Conservation (phyloP, 192 early-diverging fungal genomes). For the Glomus cerebriforme region DNA sequence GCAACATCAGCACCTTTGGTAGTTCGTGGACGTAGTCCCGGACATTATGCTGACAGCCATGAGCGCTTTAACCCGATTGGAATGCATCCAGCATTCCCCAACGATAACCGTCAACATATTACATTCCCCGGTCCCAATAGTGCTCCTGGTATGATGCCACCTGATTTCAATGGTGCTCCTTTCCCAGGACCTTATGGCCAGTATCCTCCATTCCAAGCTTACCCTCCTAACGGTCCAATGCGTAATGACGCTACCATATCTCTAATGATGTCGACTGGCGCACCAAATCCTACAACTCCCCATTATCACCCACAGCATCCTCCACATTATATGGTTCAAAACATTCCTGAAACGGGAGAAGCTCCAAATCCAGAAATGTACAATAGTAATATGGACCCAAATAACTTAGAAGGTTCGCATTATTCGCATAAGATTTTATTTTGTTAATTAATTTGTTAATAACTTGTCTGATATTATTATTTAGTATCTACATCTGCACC, state of each 20-base stretch:
- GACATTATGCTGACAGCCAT: conserved; percentile 82
- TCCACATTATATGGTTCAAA: conserved; percentile 45
- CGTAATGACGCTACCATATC: conserved; percentile 16
- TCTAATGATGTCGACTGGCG: conserved; percentile 6
- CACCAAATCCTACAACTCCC: neutral
- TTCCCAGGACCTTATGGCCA: conserved; percentile 28
- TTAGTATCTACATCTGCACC: conserved; percentile 13
- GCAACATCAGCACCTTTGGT: conserved; percentile 81
- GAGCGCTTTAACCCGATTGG: conserved; percentile 40
- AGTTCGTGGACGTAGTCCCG: conserved; percentile 91
- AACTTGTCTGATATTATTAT: neutral
- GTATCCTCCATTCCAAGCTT: conserved; percentile 22
- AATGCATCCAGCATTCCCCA: conserved; percentile 19
- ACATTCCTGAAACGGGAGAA: conserved; percentile 40
- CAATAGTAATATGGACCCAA: conserved; percentile 30
- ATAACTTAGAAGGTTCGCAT: neutral
- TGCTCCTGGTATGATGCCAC: conserved; percentile 31
- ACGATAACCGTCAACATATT: conserved; percentile 17
- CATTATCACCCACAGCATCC: neutral
- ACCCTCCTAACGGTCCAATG: conserved; percentile 12
- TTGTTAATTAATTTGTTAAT: neutral
- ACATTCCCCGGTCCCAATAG: conserved; percentile 22
- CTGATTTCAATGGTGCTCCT: conserved; percentile 31
- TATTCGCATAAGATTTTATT: neutral
- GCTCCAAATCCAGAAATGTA: conserved; percentile 44